These are phyloP conservation scores for Apiotrichum brassicae DNA, from an alignment of 1,284 basidiomycete genomes.

Conservation along the genomic window DNA sequence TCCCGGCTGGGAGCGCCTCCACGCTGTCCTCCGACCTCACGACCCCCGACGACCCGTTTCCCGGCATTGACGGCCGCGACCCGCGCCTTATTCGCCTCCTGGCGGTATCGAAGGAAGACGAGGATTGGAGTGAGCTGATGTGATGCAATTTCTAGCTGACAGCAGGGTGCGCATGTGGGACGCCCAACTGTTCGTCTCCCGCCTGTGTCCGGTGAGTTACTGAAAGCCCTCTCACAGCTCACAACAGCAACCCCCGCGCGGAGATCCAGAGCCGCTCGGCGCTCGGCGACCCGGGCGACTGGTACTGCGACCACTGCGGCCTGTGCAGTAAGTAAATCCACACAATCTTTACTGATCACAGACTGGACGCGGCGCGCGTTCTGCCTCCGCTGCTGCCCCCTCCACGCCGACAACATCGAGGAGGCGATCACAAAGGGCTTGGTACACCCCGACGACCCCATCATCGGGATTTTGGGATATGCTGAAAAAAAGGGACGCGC, in stretches of 20 bases:
- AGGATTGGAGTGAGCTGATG: conserved; percentile 3
- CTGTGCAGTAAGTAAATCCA: conserved; percentile 9
- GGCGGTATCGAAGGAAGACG: not conserved
- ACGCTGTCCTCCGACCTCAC: too few species aligned
- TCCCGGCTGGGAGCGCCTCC: not conserved
- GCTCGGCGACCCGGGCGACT: conserved; percentile 14
- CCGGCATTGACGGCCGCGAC: not conserved
- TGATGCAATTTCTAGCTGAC: not conserved
- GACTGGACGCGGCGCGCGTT: conserved; percentile 14
- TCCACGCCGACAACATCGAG: conserved; percentile 11
- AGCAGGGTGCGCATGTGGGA: conserved; percentile 6
- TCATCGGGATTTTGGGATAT: conserved; percentile 4
- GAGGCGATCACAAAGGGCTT: conserved; percentile 11
- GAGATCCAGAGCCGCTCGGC: conserved; percentile 2
- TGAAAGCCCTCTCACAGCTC: not conserved
- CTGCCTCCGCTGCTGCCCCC: conserved; percentile 15
- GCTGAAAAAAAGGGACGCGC: conserved; percentile 3
- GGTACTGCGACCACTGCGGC: conserved; percentile 15
- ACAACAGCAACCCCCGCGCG: not conserved
- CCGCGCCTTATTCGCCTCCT: not conserved
- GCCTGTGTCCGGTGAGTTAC: conserved; percentile 4
- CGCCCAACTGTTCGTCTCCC: conserved; percentile 1
- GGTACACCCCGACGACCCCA: conserved; percentile 10
- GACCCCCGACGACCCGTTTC: not conserved
- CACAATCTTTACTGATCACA: not conserved